A percentile compares a stretch with the other conserved stretches of the same genome.
Conservation (phyloP, 2,329 filamentous ascomycete genomes). For the Knufia fluminis region DNA sequence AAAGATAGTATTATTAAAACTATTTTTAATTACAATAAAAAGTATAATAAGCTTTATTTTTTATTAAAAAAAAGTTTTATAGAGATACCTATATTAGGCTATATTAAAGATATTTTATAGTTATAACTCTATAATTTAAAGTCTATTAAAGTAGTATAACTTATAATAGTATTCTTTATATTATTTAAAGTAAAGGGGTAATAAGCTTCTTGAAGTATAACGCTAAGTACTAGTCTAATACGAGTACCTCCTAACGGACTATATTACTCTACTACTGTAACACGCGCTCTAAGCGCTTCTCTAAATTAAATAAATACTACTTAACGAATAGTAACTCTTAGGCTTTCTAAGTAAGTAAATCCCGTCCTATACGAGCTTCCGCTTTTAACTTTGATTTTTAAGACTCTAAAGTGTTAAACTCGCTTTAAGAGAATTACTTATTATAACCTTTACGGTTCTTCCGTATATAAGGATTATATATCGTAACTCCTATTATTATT, state of each 20-base stretch:
- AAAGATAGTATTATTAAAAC: no score
- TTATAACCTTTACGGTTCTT: background rate
- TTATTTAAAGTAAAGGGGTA: no score
- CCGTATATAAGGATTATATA: background rate
- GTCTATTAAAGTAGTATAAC: no score
- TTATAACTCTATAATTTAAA: no score
- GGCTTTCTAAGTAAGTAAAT: background rate
- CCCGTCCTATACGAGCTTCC: background rate
- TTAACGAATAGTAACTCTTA: background rate
- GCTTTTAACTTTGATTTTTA: background rate
- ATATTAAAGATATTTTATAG: no score
- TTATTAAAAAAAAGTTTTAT: no score
- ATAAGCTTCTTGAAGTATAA: no score
- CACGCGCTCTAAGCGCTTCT: background rate
- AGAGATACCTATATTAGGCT: no score
- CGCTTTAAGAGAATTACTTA: background rate
- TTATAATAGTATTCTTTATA: no score
- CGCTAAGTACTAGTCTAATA: no score
- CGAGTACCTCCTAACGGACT: background rate
- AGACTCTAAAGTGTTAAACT: background rate
- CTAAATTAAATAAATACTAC: background rate
- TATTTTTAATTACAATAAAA: no score
- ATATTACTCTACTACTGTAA: background rate
- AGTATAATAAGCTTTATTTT: no score
- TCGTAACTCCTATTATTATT: background rate